phyloP scores from a whole-genome alignment of 768 basidiomycete genomes.

The Amanita pseudoporphyria region DNA sequence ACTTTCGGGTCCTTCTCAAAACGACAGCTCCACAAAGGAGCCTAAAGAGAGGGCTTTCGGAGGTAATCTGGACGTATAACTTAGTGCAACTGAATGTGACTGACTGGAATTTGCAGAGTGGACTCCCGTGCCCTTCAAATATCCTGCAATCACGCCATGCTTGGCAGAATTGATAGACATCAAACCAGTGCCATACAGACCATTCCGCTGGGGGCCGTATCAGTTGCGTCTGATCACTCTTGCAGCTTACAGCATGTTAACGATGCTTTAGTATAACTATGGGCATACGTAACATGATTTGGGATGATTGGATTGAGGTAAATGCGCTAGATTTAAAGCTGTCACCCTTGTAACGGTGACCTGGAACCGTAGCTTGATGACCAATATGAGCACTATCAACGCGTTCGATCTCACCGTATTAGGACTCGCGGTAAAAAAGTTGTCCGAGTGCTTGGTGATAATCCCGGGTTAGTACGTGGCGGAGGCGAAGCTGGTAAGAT shows the following conservation, averaged over 20 bases:
- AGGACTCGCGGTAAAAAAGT: slow-evolving; percentile 37
- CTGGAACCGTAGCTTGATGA: slow-evolving; percentile 50
- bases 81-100: not conserved
- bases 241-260: not conserved
- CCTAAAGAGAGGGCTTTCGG: slow-evolving; percentile 14
- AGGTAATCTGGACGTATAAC: slow-evolving; percentile 10
- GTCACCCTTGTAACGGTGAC: not conserved
- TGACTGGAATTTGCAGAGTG: slow-evolving; percentile 26
- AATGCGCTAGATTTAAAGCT: slow-evolving; percentile 1
- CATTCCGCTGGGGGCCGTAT: slow-evolving; percentile 54
- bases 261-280: slow-evolving; percentile 46
- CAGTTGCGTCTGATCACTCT: slow-evolving; percentile 34
- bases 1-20: not conserved
- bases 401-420: slow-evolving; percentile 49
- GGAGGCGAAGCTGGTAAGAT: slow-evolving; percentile 28
- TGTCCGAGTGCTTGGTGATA: slow-evolving; percentile 40
- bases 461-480: slow-evolving; percentile 28
- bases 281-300: slow-evolving; percentile 58
- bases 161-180: slow-evolving; percentile 29
- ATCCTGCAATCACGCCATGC: slow-evolving; percentile 38
- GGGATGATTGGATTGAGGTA: slow-evolving; percentile 69
- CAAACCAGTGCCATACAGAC: slow-evolving; percentile 54
- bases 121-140: slow-evolving; percentile 39
- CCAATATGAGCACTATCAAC: slow-evolving; percentile 42
- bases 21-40: slow-evolving; percentile 8